phyloP scores from a whole-genome alignment of 2,329 filamentous ascomycete genomes.

The Alternaria alternata region DNA sequence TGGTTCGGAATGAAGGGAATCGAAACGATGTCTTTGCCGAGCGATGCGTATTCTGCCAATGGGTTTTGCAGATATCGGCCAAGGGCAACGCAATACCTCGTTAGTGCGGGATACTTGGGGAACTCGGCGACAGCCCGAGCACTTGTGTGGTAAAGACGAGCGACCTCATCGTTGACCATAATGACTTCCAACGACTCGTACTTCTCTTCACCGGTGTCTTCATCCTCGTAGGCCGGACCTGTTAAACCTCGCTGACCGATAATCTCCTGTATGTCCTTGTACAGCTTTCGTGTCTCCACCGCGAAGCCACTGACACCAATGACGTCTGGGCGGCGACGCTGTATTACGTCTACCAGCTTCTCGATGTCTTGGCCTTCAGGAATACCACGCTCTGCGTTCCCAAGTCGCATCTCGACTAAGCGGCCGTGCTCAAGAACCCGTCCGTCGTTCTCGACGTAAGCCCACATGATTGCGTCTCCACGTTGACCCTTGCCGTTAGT shows the following conservation, averaged over 20 bases:
- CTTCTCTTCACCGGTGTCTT: slow-evolving; percentile 73
- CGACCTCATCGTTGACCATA: slow-evolving; percentile 94
- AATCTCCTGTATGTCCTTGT: slow-evolving; percentile 80
- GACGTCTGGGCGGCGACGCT: slow-evolving; percentile 84
- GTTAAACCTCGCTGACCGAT: slow-evolving; percentile 79
- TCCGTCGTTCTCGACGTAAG: slow-evolving; percentile 92
- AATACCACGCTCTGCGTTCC: slow-evolving; percentile 71
- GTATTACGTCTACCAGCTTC: slow-evolving; percentile 79
- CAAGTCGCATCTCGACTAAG: slow-evolving; percentile 76
- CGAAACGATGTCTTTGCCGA: slow-evolving; percentile 87
- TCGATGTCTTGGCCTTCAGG: slow-evolving; percentile 70
- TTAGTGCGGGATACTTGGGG: slow-evolving; percentile 78
- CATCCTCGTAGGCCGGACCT: slow-evolving; percentile 82
- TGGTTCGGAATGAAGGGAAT: slow-evolving; percentile 91
- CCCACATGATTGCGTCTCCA: slow-evolving; percentile 84
- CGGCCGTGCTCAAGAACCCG: slow-evolving; percentile 89
- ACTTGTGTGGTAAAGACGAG: slow-evolving; percentile 94
- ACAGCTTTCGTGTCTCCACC: slow-evolving; percentile 83
- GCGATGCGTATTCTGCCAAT: slow-evolving; percentile 92
- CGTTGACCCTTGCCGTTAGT: slow-evolving; percentile 86
- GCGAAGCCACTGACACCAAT: slow-evolving; percentile 89
- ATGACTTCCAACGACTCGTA: slow-evolving; percentile 86
- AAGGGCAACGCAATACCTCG: slow-evolving; percentile 87
- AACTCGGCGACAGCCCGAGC: slow-evolving; percentile 80
- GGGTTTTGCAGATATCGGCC: slow-evolving; percentile 94